phyloP scores from a whole-genome alignment of 371 early-diverging fungal genomes.

The Mortierella sp. region DNA sequence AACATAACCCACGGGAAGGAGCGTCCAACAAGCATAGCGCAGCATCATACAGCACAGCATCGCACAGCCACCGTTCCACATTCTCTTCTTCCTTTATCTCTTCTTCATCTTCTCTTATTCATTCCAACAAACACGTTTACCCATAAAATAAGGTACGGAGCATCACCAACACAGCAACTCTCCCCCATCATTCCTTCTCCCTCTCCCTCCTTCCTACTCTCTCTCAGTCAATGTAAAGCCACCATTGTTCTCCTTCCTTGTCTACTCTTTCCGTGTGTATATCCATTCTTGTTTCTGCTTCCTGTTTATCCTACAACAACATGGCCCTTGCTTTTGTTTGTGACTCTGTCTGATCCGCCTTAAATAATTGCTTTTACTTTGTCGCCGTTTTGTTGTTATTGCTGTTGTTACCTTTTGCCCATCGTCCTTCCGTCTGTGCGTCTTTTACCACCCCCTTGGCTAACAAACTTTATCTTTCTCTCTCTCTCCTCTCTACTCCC shows the following conservation, averaged over 20 bases:
- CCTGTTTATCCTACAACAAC: neutral
- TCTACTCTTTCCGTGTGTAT: neutral
- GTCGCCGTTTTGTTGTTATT: neutral
- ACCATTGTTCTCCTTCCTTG: neutral
- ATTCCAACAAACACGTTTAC: neutral
- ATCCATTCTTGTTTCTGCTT: neutral
- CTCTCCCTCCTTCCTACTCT: neutral
- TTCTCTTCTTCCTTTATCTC: neutral
- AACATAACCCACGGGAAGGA: neutral
- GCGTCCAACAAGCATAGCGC: neutral
- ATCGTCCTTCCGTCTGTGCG: neutral
- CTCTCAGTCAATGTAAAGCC: neutral
- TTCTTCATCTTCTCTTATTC: neutral
- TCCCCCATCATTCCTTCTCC: neutral
- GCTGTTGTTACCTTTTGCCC: neutral
- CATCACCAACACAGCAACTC: neutral
- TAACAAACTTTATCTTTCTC: slow-evolving; percentile 9
- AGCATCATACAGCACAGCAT: neutral
- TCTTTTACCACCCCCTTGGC: neutral
- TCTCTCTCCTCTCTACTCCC: neutral
- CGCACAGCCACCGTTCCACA: neutral
- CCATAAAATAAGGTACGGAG: neutral
- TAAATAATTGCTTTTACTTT: neutral
- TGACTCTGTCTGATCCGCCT: neutral
- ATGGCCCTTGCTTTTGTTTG: neutral